Evolutionary conservation across 208 protist species (phyloP), one percentile per base, ranked within the genome.

Genomic region (Acanthamoeba rhysodes): DNA sequence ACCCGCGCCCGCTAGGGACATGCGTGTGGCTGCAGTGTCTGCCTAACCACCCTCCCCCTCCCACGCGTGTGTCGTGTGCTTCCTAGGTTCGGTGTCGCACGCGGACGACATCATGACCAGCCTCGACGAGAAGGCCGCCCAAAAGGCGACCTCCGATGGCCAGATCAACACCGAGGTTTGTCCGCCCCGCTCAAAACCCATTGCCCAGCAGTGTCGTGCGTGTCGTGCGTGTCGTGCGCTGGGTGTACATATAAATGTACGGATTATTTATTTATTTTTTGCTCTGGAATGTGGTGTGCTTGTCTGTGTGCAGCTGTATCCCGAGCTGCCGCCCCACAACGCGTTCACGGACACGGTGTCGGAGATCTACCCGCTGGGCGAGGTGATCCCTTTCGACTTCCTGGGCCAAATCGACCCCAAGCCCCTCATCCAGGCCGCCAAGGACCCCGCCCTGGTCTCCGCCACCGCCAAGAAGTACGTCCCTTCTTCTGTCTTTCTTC

Each of bases 301-400:
- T 57, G 2, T 85, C 27, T 34, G 6, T 22, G 22, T 85, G 4
- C 24, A 85, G 76, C 41, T 82, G 12, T 82, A 82, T 48, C 72
- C 72, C 22, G 72, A 82, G n/a, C 22, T 82, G 41, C 72, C 72
- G 72, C 72, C 72, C 22, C 41, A 82, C 72, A 82, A 82, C 72
- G 32, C 72, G 32, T n/a, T 34, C 72, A 82, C 72, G 20, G 72
- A 37, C 34, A 82, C 27, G 14, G 72, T 82, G 72, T 82, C 72
- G 29, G 72, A 82, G 72, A 50, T 82, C 72, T 82, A 82, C 72
- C 72, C 72, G 20, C 34, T 82, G 72, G 72, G 72, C 29, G 72
- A 82, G 45, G n/a, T 82, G 37, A 22, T 85, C 22, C 41, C 76
- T 4, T 57, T 85, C 76, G 41, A 50, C 48, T 34, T 59, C 76